These are phyloP conservation scores for Cyclotella kingstonii DNA, from an alignment of 108 stramenopile genomes.

Conservation along the genomic window DNA sequence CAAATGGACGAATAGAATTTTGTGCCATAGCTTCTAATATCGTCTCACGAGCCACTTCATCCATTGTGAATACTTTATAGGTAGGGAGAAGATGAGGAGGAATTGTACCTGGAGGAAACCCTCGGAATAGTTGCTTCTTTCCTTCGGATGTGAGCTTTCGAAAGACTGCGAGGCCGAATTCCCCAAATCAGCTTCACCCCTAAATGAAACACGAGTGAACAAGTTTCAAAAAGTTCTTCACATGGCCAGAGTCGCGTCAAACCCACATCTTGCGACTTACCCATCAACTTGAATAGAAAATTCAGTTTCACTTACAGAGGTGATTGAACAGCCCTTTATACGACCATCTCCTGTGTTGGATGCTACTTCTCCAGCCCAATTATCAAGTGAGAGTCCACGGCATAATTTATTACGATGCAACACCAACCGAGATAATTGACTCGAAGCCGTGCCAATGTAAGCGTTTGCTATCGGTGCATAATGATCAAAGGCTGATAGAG, in stretches of 20 bases:
- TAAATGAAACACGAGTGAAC: neutral
- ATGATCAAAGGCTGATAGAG: too few relatives aligned
- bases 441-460: too few relatives aligned
- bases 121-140: conserved; percentile 72
- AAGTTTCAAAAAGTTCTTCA: conserved; percentile 1
- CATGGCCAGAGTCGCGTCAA: neutral
- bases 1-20: conserved; percentile 80
- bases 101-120: conserved; percentile 82
- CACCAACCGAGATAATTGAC: too few relatives aligned
- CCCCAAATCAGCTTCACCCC: conserved; percentile 75
- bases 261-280: conserved; percentile 15
- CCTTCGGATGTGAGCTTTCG: conserved; percentile 71
- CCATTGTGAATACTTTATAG: conserved; percentile 80
- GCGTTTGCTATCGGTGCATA: too few relatives aligned
- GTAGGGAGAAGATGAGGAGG: conserved; percentile 77
- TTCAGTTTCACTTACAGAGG: conserved; percentile 55
- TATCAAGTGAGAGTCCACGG: conserved; percentile 2
- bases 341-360: conserved; percentile 49
- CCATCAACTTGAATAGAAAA: conserved; percentile 75
- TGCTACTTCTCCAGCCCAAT: conserved; percentile 69
- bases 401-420: too few relatives aligned
- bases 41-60: conserved; percentile 78
- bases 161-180: conserved; percentile 72
- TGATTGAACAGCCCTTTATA: conserved; percentile 60
- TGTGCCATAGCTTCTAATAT: conserved; percentile 82